Conservation (phyloP, 441 rosid species). For the Rhodomyrtus psidioides region DNA sequence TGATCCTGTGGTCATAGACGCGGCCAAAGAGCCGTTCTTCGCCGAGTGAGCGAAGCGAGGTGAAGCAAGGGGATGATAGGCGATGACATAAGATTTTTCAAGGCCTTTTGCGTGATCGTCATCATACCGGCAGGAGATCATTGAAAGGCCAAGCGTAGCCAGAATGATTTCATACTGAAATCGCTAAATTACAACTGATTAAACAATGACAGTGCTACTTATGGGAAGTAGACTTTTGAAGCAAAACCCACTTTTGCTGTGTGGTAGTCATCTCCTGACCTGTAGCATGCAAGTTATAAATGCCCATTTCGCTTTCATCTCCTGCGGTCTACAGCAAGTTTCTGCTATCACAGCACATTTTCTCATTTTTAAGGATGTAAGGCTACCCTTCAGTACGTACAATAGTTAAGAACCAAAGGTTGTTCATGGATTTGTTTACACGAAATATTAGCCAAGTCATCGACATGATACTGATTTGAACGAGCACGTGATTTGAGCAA, state of each 20-base stretch:
- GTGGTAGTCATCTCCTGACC: background rate
- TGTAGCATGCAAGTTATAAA: background rate
- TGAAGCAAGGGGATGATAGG: background rate
- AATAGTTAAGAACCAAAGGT: background rate
- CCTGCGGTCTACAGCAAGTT: background rate
- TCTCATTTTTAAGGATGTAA: background rate
- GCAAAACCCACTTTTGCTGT: background rate
- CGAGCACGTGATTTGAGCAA: background rate
- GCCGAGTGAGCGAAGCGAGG: conserved; percentile 24
- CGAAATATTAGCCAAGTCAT: background rate
- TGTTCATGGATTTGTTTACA: background rate
- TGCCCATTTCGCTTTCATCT: background rate
- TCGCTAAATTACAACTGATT: background rate
- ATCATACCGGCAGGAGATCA: background rate
- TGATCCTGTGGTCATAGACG: conserved; percentile 50
- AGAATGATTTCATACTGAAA: background rate
- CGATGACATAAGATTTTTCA: background rate
- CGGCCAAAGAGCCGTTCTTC: conserved; percentile 37
- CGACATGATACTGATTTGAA: background rate
- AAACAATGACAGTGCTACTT: background rate
- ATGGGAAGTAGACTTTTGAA: background rate
- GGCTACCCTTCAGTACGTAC: background rate
- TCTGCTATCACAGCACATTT: background rate
- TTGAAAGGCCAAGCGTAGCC: background rate
- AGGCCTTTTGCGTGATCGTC: background rate